A percentile compares a stretch with the other conserved stretches of the same genome.
phyloP scores from a whole-genome alignment of 2,329 filamentous ascomycete genomes.

The Xylariaceae sp. region DNA sequence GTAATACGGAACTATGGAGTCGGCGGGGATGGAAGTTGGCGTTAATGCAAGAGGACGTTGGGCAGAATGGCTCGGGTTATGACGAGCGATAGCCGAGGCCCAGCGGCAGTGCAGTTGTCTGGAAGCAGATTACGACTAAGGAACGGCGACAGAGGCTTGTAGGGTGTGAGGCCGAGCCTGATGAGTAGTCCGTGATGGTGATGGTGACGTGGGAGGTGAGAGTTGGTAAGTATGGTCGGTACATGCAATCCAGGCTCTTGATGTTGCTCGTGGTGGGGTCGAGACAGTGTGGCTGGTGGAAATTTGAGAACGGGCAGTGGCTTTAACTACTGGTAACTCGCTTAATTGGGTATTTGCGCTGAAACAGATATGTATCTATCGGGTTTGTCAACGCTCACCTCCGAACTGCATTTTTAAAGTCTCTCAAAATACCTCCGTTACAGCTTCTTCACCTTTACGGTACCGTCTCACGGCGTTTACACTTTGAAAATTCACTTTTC shows the following conservation, averaged over 20 bases:
- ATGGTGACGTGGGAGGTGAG: slow-evolving; percentile 12
- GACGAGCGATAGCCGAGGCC: neutral
- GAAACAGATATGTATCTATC: too few relatives aligned
- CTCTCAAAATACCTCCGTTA: too few relatives aligned
- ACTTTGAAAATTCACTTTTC: neutral
- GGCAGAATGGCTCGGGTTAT: slow-evolving; percentile 7
- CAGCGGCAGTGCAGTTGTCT: neutral
- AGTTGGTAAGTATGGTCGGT: slow-evolving; percentile 2
- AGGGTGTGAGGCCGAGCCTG: slow-evolving; percentile 7
- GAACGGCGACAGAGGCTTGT: neutral
- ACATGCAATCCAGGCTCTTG: too few relatives aligned
- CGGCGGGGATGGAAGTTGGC: slow-evolving; percentile 2
- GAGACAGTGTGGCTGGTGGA: neutral
- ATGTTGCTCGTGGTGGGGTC: slow-evolving; percentile 17
- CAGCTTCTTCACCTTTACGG: neutral
- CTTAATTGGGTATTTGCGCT: too few relatives aligned
- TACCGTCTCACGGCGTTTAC: neutral
- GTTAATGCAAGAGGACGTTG: slow-evolving; percentile 13
- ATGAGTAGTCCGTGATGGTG: slow-evolving; percentile 1
- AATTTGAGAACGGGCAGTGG: neutral
- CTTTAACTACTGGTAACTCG: too few relatives aligned
- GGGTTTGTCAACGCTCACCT: neutral
- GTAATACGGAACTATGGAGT: neutral
- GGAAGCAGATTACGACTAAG: neutral
- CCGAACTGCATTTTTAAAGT: neutral